These are phyloP conservation scores for Onygena corvina DNA, from an alignment of 2,329 filamentous ascomycete species.

Conservation along the genomic window DNA sequence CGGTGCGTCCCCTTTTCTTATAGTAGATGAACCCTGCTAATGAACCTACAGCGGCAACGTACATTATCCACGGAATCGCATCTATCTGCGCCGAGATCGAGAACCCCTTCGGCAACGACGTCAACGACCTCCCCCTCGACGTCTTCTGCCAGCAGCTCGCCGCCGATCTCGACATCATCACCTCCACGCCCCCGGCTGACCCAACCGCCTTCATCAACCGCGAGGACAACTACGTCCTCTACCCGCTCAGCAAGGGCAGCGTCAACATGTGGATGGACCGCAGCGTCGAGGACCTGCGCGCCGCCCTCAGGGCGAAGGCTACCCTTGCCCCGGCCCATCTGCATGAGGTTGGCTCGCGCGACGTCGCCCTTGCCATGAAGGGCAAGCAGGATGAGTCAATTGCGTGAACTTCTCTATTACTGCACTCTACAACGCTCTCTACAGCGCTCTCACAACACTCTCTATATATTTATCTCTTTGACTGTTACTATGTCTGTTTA, in stretches of 20 bases:
- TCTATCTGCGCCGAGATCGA: constrained; percentile 71
- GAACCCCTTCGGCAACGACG: constrained; percentile 72
- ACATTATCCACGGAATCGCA: constrained; percentile 69
- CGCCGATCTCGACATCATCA: constrained; percentile 61
- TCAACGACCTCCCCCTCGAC: constrained; percentile 70
- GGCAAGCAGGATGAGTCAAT: constrained; percentile 3
- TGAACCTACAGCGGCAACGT: constrained; percentile 43
- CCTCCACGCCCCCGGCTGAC: constrained; percentile 43
- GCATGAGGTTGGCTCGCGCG: constrained; percentile 8
- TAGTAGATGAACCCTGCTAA: neutral
- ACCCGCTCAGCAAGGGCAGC: constrained; percentile 42
- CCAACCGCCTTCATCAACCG: constrained; percentile 42
- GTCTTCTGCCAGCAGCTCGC: constrained; percentile 64
- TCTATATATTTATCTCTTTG: neutral
- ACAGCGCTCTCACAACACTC: neutral
- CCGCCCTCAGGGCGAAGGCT: constrained; percentile 30
- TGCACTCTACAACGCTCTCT: no score
- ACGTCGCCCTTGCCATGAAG: constrained; percentile 8
- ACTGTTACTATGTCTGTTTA: no score
- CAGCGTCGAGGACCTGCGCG: constrained; percentile 37
- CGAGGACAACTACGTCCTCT: constrained; percentile 43
- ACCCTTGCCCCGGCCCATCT: constrained; percentile 13
- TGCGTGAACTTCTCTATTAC: neutral
- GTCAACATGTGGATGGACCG: constrained; percentile 40
- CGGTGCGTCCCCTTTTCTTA: constrained; percentile 20